Evolutionary conservation across 1,139 yeast genomes (phyloP).

Genomic region (Nadsonia commutata): DNA sequence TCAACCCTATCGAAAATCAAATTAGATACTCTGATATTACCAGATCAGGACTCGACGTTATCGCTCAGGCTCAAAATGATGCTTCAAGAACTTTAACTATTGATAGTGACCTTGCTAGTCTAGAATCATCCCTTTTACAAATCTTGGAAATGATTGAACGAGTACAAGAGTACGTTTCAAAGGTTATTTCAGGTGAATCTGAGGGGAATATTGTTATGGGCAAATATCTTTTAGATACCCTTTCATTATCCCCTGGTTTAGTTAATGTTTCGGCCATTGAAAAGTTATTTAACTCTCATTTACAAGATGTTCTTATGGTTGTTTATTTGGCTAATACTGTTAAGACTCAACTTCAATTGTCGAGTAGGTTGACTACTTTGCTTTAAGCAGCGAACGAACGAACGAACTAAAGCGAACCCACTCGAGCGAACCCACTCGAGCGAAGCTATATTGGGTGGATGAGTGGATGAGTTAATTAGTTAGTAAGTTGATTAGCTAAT

Average conservation of each 20-base stretch:
- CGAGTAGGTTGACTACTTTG: constrained; percentile 56
- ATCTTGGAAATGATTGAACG: constrained; percentile 45
- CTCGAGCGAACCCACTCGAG: no score
- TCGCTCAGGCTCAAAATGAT: constrained; percentile 23
- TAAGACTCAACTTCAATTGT: constrained; percentile 70
- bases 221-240: constrained; percentile 47
- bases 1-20: constrained; percentile 64
- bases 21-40: constrained; percentile 50
- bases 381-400: constrained; percentile 21
- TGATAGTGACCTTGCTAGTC: constrained; percentile 31
- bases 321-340: constrained; percentile 76
- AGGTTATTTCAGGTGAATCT: constrained; percentile 25
- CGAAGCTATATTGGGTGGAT: no score
- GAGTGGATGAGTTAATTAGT: no score
- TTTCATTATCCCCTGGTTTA: constrained; percentile 48
- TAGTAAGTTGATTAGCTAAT: no score
- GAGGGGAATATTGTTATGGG: constrained; percentile 43
- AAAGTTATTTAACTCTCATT: constrained; percentile 52
- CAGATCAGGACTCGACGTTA: constrained; percentile 22
- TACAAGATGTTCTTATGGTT: constrained; percentile 72
- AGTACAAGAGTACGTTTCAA: constrained; percentile 33
- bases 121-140: constrained; percentile 41
- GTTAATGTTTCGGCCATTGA: constrained; percentile 40
- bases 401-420: no score
- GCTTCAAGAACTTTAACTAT: constrained; percentile 7